These are phyloP conservation scores for Melaleuca quinquenervia DNA, from an alignment of 345 rosid genomes.

Conservation along the genomic window DNA sequence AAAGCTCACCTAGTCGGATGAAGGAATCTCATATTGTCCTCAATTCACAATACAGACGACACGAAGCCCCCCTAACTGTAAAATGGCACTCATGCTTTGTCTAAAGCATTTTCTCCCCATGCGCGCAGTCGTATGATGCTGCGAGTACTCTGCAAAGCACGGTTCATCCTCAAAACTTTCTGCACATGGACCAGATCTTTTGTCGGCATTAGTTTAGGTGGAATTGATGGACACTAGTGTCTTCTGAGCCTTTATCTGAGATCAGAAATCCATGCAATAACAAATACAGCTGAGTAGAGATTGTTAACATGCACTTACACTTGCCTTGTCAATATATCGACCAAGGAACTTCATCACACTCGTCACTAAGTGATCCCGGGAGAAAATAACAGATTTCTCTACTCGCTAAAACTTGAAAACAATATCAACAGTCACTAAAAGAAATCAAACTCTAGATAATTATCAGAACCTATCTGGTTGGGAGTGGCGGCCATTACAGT, in stretches of 20 bases:
- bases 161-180: not conserved
- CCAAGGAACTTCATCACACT: conserved; percentile 15
- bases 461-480: conserved; percentile 55
- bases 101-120: not conserved
- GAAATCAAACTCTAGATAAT: conserved; percentile 89
- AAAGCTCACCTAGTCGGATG: not conserved
- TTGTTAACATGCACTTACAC: conserved; percentile 13
- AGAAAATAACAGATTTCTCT: conserved; percentile 21
- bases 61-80: not conserved
- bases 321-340: conserved; percentile 33
- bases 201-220: not conserved
- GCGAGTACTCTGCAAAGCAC: not conserved
- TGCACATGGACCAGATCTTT: not conserved
- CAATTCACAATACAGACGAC: not conserved
- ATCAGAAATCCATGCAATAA: not conserved
- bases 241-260: not conserved
- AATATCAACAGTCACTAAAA: conserved; percentile 32
- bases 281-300: not conserved
- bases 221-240: not conserved
- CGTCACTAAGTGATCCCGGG: conserved; percentile 14
- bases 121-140: not conserved
- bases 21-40: not conserved
- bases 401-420: conserved; percentile 21
- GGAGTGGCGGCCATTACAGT: conserved; percentile 16
- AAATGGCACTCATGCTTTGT: not conserved